Conservation (phyloP, 78 protist species). For the Dictyostelium discoideum region DNA sequence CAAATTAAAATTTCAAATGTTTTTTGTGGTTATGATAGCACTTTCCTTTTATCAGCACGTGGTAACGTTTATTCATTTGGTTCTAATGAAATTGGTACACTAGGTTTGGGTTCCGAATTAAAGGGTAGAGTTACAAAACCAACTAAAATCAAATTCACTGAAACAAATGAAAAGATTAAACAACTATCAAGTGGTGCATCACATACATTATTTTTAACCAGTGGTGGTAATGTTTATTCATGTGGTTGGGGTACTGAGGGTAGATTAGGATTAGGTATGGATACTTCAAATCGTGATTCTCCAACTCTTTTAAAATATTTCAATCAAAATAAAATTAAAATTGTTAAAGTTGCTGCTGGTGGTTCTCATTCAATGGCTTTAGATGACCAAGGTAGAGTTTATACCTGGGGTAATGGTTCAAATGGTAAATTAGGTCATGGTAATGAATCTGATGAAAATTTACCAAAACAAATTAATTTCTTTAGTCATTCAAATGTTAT, state of each 20-base stretch:
- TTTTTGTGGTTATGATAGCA: conserved; percentile 57
- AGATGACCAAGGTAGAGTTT: conserved; percentile 19
- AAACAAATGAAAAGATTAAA: conserved; percentile 1
- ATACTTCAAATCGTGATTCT: conserved; percentile 35
- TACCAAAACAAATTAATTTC: conserved; percentile 30
- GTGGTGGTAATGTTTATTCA: conserved; percentile 15
- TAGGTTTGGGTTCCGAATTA: conserved; percentile 40
- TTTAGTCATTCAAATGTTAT: neutral
- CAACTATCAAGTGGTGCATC: conserved; percentile 40
- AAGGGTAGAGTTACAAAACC: conserved; percentile 32
- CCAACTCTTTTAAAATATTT: conserved; percentile 11
- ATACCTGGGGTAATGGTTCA: conserved; percentile 51
- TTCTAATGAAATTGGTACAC: conserved; percentile 45
- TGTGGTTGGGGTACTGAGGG: conserved; percentile 78
- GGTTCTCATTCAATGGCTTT: conserved; percentile 47
- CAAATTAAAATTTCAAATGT: conserved; percentile 45
- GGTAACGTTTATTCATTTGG: conserved; percentile 75
- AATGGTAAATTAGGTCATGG: conserved; percentile 69
- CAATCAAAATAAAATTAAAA: conserved; percentile 14
- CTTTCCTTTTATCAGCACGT: conserved; percentile 56
- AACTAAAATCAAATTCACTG: conserved; percentile 20
- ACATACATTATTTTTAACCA: conserved; percentile 33
- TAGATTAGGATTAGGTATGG: conserved; percentile 53
- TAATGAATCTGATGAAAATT: neutral
- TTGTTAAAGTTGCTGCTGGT: conserved; percentile 47